Evolutionary conservation across 306 rosid genomes (phyloP).

Genomic region (Gillenia trifoliata): DNA sequence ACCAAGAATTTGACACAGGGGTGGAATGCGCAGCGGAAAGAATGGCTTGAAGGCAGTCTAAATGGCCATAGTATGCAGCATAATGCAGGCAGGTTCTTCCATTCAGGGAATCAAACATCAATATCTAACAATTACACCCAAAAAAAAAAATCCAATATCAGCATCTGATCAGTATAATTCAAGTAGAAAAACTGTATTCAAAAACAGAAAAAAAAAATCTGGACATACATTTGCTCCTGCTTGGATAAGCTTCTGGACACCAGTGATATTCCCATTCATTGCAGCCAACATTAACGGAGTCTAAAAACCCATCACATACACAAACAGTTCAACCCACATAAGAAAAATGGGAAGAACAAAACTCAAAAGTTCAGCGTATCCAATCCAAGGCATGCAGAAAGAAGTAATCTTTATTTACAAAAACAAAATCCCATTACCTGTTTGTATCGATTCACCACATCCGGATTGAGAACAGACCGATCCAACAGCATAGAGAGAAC

Average conservation of each 20-base stretch:
- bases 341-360: background rate
- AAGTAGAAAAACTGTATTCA: conserved; percentile 2
- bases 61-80: conserved; percentile 76
- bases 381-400: background rate
- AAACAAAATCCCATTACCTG: conserved; percentile 35
- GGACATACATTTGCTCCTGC: conserved; percentile 83
- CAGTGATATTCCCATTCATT: conserved; percentile 66
- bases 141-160: conserved; percentile 14
- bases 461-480: conserved; percentile 42
- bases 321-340: conserved; percentile 4
- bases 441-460: conserved; percentile 60
- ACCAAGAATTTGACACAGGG: conserved; percentile 79
- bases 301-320: conserved; percentile 27
- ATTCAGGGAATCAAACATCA: conserved; percentile 77
- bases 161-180: background rate
- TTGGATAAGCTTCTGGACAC: conserved; percentile 60
- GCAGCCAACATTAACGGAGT: conserved; percentile 90
- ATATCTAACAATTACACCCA: conserved; percentile 42
- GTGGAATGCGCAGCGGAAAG: conserved; percentile 71
- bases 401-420: background rate
- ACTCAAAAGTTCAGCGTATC: background rate
- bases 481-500: conserved; percentile 64
- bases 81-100: conserved; percentile 84
- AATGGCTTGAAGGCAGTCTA: conserved; percentile 70
- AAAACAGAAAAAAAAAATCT: background rate